Conservation (phyloP, 2,329 filamentous ascomycete species). For the Lithohypha guttulata region DNA sequence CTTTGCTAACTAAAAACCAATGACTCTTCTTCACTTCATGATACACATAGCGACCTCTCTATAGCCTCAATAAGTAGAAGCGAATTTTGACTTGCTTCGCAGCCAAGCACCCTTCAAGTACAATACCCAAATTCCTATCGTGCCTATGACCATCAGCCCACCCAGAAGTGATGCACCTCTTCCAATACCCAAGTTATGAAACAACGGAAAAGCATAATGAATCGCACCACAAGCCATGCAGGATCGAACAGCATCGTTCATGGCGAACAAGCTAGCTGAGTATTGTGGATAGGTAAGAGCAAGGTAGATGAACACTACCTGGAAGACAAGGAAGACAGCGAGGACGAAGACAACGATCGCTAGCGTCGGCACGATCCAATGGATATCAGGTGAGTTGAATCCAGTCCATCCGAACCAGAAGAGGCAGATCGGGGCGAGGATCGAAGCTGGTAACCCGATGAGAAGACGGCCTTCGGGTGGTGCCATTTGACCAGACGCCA, state of each 20-base stretch:
- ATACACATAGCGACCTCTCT: too few relatives aligned
- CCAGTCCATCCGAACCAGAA: slow-evolving; percentile 40
- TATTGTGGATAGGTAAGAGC: slow-evolving; percentile 32
- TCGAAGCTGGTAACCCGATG: slow-evolving; percentile 43
- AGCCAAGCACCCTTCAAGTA: slow-evolving; percentile 26
- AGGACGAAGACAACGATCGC: slow-evolving; percentile 33
- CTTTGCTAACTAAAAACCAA: too few relatives aligned
- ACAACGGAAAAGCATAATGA: slow-evolving; percentile 28
- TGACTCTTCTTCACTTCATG: too few relatives aligned
- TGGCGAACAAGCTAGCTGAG: slow-evolving; percentile 25
- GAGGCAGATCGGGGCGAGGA: slow-evolving; percentile 45
- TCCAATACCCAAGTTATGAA: slow-evolving; percentile 27
- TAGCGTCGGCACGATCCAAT: slow-evolving; percentile 32
- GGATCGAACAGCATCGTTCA: slow-evolving; percentile 27
- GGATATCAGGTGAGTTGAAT: slow-evolving; percentile 21
- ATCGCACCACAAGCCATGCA: slow-evolving; percentile 27
- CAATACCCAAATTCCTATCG: slow-evolving; percentile 27
- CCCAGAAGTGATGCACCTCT: slow-evolving; percentile 27
- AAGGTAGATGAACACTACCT: slow-evolving; percentile 34
- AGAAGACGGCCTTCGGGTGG: slow-evolving; percentile 40
- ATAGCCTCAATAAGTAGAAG: too few relatives aligned
- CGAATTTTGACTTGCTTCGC: slow-evolving; percentile 27
- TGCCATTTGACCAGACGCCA: slow-evolving; percentile 28
- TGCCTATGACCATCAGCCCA: slow-evolving; percentile 29
- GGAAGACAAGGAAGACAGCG: slow-evolving; percentile 31